Base-by-base conservation (phyloP, 2,329 filamentous ascomycete species). In the Talaromyces sp. region DNA sequence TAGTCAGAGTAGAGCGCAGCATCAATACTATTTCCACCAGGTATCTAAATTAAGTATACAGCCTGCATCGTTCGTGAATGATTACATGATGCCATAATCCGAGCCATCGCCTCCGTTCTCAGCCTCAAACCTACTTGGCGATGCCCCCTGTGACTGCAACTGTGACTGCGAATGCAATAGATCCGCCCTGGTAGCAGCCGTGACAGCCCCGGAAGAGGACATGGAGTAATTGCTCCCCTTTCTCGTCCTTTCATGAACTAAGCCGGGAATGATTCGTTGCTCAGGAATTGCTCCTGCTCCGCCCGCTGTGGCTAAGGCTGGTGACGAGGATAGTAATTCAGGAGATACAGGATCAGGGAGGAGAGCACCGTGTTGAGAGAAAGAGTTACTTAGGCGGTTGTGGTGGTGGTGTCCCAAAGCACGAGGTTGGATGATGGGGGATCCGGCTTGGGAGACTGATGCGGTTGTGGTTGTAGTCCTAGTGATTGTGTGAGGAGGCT, bases 251-350 rank as follows among this genome's bases (percentile, higher is more conserved):
- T 77, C 77, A 67, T 81, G 78, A 52, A 80, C 73, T 49, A 80
- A 74, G 16, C 79, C 79, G 1, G 79, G 79, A 66, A 81, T 80
- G 19, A 79, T 79, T 54, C 74, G 76, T 54, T 78, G 77, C 57
- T 79, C 78, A 19, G 71, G 71, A 10, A 73, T 64, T 16, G 68
- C 70, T 27, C 67, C 47, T n/a, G 60, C 6, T 52, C n/a, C 50
- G 43, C 27, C 27, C 27, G 52, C 31, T 66, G 39, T 60, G 45
- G 47, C 54, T 41, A 22, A 43, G 13, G 16, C 50, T 31, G 35
- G 60, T 47, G 37, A 10, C 52, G 45, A 54, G 33, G 27, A 39
- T 8, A 45, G 11, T 22, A 62, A 31, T 41, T 65, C 50, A 27
- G 49, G 49, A 2, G 35, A 50, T 35, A 31, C 37, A 22, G 60